These are phyloP conservation scores for Pisolithus thermaeus DNA, from an alignment of 1,284 basidiomycete species.

Conservation along the genomic window DNA sequence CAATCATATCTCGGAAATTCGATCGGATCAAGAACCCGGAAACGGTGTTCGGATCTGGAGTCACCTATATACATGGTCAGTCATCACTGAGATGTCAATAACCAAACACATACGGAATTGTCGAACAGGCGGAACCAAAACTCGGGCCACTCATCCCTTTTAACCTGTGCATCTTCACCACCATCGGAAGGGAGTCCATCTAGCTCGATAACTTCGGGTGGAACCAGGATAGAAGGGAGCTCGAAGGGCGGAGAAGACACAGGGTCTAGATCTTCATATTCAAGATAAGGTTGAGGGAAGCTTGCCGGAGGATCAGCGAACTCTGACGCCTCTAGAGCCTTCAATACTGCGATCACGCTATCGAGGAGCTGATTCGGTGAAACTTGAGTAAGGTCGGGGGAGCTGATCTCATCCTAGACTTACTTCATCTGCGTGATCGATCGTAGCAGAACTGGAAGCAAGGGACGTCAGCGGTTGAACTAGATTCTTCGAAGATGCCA, in stretches of 20 bases:
- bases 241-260: constrained; percentile 50
- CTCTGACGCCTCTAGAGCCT: constrained; percentile 47
- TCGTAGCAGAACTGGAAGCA: constrained; percentile 35
- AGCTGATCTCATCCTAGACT: constrained; percentile 1
- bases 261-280: constrained; percentile 42
- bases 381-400: not conserved
- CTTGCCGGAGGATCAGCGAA: constrained; percentile 50
- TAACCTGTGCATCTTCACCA: constrained; percentile 61
- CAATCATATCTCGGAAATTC: constrained; percentile 76
- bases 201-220: constrained; percentile 80
- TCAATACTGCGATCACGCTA: constrained; percentile 51
- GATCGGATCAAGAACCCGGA: constrained; percentile 78
- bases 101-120: constrained; percentile 53
- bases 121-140: constrained; percentile 72
- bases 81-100: not conserved
- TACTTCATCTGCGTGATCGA: constrained; percentile 59
- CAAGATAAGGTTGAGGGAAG: constrained; percentile 64
- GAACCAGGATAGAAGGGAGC: constrained; percentile 76
- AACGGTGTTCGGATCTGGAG: constrained; percentile 69
- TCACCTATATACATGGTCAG: constrained; percentile 43
- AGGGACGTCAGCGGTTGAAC: constrained; percentile 54
- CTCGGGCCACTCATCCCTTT: constrained; percentile 76
- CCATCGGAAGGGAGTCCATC: constrained; percentile 60
- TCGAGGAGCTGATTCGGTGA: constrained; percentile 50
- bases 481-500: constrained; percentile 50